Conservation (phyloP, 352 stramenopile species). For the Pythium grandisporangium region DNA sequence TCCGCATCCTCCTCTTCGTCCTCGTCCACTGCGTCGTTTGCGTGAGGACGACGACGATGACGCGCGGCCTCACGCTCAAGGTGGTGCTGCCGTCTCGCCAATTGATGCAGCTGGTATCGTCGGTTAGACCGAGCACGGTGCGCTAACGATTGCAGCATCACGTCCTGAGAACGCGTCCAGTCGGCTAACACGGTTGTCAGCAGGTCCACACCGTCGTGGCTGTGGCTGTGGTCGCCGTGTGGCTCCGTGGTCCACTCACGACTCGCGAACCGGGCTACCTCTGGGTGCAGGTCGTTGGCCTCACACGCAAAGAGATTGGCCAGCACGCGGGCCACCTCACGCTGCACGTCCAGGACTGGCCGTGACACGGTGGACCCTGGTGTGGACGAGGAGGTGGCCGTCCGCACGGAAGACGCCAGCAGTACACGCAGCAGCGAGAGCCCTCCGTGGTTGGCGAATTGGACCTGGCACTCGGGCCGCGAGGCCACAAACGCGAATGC, state of each 20-base stretch:
- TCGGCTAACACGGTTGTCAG: constrained; percentile 25
- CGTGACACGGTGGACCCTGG: too few species aligned
- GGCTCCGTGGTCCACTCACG: too few species aligned
- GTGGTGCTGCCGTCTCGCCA: too few species aligned
- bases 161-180: constrained; percentile 36
- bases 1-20: constrained; percentile 13
- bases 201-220: too few species aligned
- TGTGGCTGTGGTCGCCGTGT: too few species aligned
- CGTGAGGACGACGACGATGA: too few species aligned
- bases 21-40: too few species aligned
- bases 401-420: constrained; percentile 28
- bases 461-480: constrained; percentile 41
- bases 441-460: constrained; percentile 38
- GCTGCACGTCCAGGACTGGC: constrained; percentile 34
- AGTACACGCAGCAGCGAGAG: constrained; percentile 46
- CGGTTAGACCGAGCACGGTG: constrained; percentile 50
- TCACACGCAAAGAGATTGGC: constrained; percentile 60
- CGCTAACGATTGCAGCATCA: constrained; percentile 36
- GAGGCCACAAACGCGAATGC: constrained; percentile 54
- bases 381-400: too few species aligned
- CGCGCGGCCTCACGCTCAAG: too few species aligned
- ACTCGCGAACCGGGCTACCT: constrained; percentile 22
- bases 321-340: constrained; percentile 47
- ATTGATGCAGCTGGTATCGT: constrained; percentile 30
- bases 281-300: constrained; percentile 25